Evolutionary conservation across 2,329 filamentous ascomycete genomes (phyloP).

Genomic region (Madurella mycetomatis): DNA sequence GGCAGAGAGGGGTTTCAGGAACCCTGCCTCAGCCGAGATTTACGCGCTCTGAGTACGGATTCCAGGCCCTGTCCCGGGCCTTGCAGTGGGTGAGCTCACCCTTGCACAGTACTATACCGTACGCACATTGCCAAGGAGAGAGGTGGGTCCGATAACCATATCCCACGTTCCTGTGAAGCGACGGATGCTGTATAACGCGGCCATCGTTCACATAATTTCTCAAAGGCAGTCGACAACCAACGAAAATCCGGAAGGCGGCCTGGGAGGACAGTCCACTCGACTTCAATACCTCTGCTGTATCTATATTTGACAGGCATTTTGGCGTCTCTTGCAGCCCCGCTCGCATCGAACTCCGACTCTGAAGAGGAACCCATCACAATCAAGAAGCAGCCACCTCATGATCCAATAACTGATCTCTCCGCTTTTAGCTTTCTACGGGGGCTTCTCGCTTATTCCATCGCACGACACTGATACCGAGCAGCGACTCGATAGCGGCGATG

Average conservation of each 20-base stretch:
- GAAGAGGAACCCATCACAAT: neutral
- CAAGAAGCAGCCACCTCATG: too few species aligned
- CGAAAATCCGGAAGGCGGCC: neutral
- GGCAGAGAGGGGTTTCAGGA: neutral
- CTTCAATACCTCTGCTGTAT: neutral
- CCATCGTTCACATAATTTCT: neutral
- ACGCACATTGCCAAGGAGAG: neutral
- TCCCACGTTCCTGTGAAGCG: neutral
- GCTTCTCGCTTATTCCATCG: neutral
- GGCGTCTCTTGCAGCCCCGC: neutral
- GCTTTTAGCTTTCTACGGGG: neutral
- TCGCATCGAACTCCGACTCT: neutral
- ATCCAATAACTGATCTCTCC: neutral
- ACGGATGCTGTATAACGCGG: too few species aligned
- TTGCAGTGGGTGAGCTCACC: neutral
- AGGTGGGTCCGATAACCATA: neutral
- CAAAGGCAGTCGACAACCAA: neutral
- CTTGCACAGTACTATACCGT: neutral
- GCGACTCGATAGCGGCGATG: neutral
- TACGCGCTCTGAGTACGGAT: conserved; percentile 5
- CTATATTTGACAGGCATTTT: neutral
- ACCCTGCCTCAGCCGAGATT: conserved; percentile 12
- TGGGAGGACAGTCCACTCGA: neutral
- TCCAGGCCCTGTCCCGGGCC: neutral
- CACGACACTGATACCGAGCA: neutral